These are phyloP conservation scores for Fusarium cicatricum DNA, from an alignment of 2,329 filamentous ascomycete species.

Conservation along the genomic window DNA sequence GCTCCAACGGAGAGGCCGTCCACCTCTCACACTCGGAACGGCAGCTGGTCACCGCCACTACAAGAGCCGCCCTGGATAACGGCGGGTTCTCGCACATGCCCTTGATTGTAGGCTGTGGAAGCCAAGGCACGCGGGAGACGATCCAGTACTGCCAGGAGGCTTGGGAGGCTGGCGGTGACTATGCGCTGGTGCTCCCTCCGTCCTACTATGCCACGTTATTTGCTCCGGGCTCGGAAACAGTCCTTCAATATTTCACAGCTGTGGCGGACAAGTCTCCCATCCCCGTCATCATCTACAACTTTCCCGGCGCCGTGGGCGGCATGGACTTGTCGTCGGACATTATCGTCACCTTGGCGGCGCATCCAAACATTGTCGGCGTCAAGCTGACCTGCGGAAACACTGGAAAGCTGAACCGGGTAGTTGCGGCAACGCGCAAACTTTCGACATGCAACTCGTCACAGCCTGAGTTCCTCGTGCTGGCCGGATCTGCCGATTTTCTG, in stretches of 20 bases:
- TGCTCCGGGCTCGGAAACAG: conserved; percentile 57
- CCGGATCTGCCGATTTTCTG: conserved; percentile 77
- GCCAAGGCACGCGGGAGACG: conserved; percentile 77
- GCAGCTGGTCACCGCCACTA: conserved; percentile 71
- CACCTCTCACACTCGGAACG: conserved; percentile 78
- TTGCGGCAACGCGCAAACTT: conserved; percentile 62
- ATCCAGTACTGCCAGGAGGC: conserved; percentile 75
- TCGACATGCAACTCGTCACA: conserved; percentile 18
- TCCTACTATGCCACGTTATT: conserved; percentile 78
- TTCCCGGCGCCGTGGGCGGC: conserved; percentile 69
- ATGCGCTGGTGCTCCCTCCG: conserved; percentile 78
- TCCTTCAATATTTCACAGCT: conserved; percentile 71
- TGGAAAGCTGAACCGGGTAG: conserved; percentile 72
- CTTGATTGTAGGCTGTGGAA: conserved; percentile 78
- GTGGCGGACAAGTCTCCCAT: conserved; percentile 71
- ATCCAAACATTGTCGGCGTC: conserved; percentile 73
- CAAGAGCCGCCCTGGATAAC: conserved; percentile 71
- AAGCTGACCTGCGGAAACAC: conserved; percentile 77
- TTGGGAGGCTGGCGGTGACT: conserved; percentile 74
- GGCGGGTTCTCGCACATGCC: conserved; percentile 72
- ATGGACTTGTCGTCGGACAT: conserved; percentile 71
- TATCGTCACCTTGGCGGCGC: conserved; percentile 65
- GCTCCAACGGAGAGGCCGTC: conserved; percentile 84
- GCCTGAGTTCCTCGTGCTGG: conserved; percentile 71
- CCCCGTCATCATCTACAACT: conserved; percentile 75